A percentile compares a stretch with the other conserved stretches of the same genome.
These are phyloP conservation scores for Ettlia oleoabundans DNA, from an alignment of 139 green algal genomes.

Conservation along the genomic window DNA sequence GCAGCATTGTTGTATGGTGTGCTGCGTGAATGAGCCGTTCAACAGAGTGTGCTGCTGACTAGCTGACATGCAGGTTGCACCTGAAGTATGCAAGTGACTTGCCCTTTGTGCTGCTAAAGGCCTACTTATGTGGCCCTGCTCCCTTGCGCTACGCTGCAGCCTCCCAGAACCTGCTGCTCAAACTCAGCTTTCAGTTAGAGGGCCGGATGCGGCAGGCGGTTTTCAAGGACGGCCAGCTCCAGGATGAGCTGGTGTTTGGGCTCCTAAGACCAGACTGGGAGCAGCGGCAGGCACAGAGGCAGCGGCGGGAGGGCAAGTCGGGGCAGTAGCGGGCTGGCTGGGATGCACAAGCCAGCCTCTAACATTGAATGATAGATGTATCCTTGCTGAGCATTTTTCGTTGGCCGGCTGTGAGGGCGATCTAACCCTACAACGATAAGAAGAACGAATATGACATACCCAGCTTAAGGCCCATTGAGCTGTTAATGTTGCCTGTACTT, in stretches of 20 bases:
- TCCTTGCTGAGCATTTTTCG: too few relatives aligned
- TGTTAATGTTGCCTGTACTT: too few relatives aligned
- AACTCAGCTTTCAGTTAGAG: conserved; percentile 2
- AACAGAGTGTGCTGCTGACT: too few relatives aligned
- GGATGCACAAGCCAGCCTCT: not conserved
- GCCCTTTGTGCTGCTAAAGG: not conserved
- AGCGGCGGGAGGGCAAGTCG: not conserved
- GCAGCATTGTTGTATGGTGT: too few relatives aligned
- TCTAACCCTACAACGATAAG: too few relatives aligned
- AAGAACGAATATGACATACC: too few relatives aligned
- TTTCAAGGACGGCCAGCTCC: not conserved
- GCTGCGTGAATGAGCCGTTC: too few relatives aligned
- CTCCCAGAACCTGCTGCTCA: conserved; percentile 2
- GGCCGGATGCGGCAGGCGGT: not conserved
- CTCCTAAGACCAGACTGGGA: conserved; percentile 4
- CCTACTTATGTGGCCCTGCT: not conserved
- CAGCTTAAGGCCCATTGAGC: too few relatives aligned
- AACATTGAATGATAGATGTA: too few relatives aligned
- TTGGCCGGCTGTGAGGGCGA: too few relatives aligned
- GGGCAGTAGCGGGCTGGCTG: not conserved
- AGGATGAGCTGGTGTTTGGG: not conserved
- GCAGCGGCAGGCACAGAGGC: too few relatives aligned
- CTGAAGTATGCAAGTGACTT: not conserved
- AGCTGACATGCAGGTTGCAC: too few relatives aligned
- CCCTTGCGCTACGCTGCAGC: not conserved